A percentile compares a stretch with the other conserved stretches of the same genome.
Evolutionary conservation across 805 yeast species (phyloP).

Genomic region (Cyberlindnera mycetangii): DNA sequence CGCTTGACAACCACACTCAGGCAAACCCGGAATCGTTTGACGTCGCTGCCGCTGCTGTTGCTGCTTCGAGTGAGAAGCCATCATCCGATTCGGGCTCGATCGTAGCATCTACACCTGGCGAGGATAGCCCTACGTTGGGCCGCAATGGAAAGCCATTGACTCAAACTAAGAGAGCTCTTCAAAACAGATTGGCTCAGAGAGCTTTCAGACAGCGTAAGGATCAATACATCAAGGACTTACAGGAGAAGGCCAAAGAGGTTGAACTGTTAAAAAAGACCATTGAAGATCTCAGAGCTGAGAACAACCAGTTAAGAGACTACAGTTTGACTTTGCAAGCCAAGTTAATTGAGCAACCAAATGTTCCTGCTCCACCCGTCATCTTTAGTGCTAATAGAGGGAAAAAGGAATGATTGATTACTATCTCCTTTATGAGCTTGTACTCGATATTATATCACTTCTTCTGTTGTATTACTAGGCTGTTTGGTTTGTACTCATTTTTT

Average conservation of each 20-base stretch:
- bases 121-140: conserved; percentile 11
- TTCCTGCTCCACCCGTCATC: conserved; percentile 38
- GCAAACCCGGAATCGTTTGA: conserved; percentile 24
- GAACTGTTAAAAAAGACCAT: conserved; percentile 61
- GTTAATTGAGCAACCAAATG: conserved; percentile 48
- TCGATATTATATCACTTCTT: neutral
- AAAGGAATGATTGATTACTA: conserved; percentile 7
- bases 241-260: conserved; percentile 62
- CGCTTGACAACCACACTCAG: conserved; percentile 14
- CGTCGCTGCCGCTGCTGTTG: conserved; percentile 38
- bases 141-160: conserved; percentile 41
- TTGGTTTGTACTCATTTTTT: neutral
- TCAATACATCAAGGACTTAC: conserved; percentile 75
- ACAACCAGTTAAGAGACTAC: conserved; percentile 68
- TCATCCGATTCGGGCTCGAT: neutral
- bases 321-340: conserved; percentile 67
- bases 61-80: conserved; percentile 19
- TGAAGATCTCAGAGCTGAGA: conserved; percentile 66
- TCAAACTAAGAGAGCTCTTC: conserved; percentile 82
- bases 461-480: neutral
- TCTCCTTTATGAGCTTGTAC: neutral
- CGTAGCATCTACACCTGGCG: neutral
- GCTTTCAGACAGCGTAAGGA: conserved; percentile 88
- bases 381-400: conserved; percentile 20
- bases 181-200: conserved; percentile 87